These are phyloP conservation scores for Apiospora malaysiana DNA, from an alignment of 2,329 filamentous ascomycete genomes.

Conservation along the genomic window DNA sequence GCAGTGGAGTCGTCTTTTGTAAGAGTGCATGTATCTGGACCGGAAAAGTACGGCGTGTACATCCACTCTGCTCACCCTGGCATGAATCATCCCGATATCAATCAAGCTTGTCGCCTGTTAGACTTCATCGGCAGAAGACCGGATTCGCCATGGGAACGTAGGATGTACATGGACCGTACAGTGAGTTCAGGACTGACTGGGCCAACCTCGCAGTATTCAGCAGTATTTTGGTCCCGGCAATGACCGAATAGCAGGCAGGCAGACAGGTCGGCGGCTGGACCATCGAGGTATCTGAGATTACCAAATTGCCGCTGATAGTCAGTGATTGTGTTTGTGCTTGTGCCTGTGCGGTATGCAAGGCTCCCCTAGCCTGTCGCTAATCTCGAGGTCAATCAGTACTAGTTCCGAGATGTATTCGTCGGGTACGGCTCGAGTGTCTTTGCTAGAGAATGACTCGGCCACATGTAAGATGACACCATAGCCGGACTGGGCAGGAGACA, in stretches of 20 bases:
- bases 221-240: not conserved
- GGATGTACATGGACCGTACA: not conserved
- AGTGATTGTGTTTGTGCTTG: not conserved
- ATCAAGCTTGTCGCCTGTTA: not conserved
- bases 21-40: not conserved
- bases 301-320: constrained; percentile 13
- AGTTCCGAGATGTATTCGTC: constrained; percentile 23
- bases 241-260: not conserved
- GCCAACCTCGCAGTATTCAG: not conserved
- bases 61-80: not conserved
- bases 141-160: constrained; percentile 7
- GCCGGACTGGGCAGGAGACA: constrained; percentile 6
- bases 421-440: not conserved
- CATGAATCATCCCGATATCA: not conserved
- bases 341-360: constrained; percentile 10
- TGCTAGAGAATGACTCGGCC: constrained; percentile 22
- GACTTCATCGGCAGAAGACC: not conserved
- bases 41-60: not conserved
- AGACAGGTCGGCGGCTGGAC: not conserved
- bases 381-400: constrained; percentile 11
- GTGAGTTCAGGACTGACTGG: not conserved
- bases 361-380: constrained; percentile 17
- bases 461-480: constrained; percentile 21
- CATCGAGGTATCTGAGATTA: not conserved
- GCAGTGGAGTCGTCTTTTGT: constrained; percentile 19